Base-by-base conservation (phyloP, 2,329 filamentous ascomycete species). In the Dothistroma septosporum region DNA sequence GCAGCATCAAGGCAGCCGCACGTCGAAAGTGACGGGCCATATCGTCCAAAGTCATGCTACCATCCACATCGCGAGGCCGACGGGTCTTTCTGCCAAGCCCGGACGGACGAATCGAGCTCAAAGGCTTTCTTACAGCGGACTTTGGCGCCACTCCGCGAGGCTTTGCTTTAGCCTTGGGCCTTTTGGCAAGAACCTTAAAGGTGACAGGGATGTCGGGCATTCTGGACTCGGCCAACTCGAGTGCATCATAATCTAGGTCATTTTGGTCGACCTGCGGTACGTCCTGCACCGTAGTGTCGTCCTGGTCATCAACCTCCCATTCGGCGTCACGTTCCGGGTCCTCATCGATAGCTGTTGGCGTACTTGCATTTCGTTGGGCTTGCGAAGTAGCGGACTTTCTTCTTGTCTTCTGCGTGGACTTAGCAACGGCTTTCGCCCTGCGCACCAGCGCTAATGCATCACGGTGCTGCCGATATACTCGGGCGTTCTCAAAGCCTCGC, bases 1-100 rank as follows among this genome's bases (percentile, higher is more conserved):
- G 46, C 14, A 41, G 33, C 7, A 60, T 12, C 19, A 60, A 35
- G 24, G 41, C 31, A 11, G 32, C 52, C 14, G 58, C 52, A 44
- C 41, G 50, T n/a, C 32, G 28, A 5, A 24, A 24, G 22, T 48
- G 19, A 32, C 52, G 50, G 11, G 52, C 44, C 19, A 31, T 12
- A 31, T 59, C 57, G 19, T 60, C 58, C 21, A 60, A 12, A 10
- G 58, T 56, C 41, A 60, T 32, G 24, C 24, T 24, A 16, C 44
- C 53, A 2, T 55, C 53, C 7, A 56, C 53, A 52, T 60, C 58
- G 7, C 58, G 58, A 28, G 35, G 22, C 22, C 21, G 22, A n/a
- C 44, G 58, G 32, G 28, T 22, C 14, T 59, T 48, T 35, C 55
- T 59, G 16, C 22, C 41, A 0, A 32, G 12, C 2, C 28, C 28